These are phyloP conservation scores for Yarrowia galli DNA, from an alignment of 1,139 yeast genomes.

Conservation along the genomic window DNA sequence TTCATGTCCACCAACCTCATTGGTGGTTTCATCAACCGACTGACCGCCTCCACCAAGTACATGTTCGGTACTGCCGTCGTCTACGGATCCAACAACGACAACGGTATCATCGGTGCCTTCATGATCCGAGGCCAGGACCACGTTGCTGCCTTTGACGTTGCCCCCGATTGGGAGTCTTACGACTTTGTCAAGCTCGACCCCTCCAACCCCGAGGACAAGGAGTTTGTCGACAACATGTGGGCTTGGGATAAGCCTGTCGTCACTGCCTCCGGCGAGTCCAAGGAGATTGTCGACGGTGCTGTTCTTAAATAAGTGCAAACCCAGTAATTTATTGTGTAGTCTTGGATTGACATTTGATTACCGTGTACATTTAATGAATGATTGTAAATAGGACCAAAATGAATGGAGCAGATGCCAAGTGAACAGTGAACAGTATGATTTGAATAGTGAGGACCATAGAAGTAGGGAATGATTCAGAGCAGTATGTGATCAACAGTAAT, in stretches of 20 bases:
- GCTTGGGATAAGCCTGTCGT: slow-evolving; percentile 80
- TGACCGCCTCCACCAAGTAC: slow-evolving; percentile 89
- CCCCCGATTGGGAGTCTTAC: slow-evolving; percentile 98
- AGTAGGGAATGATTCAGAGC: too few relatives aligned
- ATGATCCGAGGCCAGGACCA: slow-evolving; percentile 93
- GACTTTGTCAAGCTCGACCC: slow-evolving; percentile 71
- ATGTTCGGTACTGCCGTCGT: slow-evolving; percentile 93
- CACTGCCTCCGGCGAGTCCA: slow-evolving; percentile 64
- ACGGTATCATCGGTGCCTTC: slow-evolving; percentile 96
- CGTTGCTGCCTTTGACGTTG: slow-evolving; percentile 94
- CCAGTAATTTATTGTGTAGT: slow-evolving; percentile 31
- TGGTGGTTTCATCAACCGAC: slow-evolving; percentile 98
- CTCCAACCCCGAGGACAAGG: slow-evolving; percentile 70
- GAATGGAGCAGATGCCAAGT: too few relatives aligned
- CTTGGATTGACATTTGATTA: slow-evolving; percentile 23
- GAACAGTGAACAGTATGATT: too few relatives aligned
- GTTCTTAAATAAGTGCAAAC: slow-evolving; percentile 66
- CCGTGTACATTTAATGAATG: slow-evolving; percentile 24
- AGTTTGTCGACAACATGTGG: slow-evolving; percentile 75
- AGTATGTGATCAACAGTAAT: too few relatives aligned
- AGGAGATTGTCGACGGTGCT: slow-evolving; percentile 82
- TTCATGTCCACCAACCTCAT: slow-evolving; percentile 98
- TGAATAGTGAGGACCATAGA: too few relatives aligned
- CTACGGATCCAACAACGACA: slow-evolving; percentile 98
- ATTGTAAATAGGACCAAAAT: neutral